phyloP scores from a whole-genome alignment of 179 eudicot genomes.

The Beta corolliflora region DNA sequence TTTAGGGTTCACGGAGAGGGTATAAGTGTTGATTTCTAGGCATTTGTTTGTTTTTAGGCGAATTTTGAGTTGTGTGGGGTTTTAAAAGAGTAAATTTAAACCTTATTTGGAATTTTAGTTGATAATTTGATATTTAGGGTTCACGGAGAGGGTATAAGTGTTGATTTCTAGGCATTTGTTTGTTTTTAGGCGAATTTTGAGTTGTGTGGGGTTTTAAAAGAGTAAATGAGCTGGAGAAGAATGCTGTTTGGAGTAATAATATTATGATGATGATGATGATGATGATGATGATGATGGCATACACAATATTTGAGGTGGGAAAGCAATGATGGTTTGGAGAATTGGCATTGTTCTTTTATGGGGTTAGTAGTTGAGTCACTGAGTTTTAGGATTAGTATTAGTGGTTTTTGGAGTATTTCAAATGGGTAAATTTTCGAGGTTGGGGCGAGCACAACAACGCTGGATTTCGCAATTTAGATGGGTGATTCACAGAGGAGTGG shows the following conservation, averaged over 20 bases:
- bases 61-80: neutral
- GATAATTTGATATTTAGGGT: conserved; percentile 21
- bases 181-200: neutral
- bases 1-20: conserved; percentile 11
- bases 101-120: neutral
- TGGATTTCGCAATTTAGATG: conserved; percentile 58
- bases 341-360: conserved; percentile 25
- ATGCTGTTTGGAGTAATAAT: neutral
- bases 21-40: neutral
- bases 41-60: neutral
- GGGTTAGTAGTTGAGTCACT: conserved; percentile 16
- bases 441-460: conserved; percentile 13
- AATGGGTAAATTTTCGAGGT: conserved; percentile 53
- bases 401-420: conserved; percentile 41
- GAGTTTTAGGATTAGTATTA: conserved; percentile 16
- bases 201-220: conserved; percentile 19
- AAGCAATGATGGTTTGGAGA: conserved; percentile 13
- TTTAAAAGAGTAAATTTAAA: neutral
- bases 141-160: neutral
- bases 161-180: neutral
- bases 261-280: neutral
- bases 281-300: conserved; percentile 10
- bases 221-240: conserved; percentile 5
- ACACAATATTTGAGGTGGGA: conserved; percentile 9
- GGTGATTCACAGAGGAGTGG: conserved; percentile 58